Conservation (phyloP, 192 early-diverging fungal species). For the Rhizophagus clarus region DNA sequence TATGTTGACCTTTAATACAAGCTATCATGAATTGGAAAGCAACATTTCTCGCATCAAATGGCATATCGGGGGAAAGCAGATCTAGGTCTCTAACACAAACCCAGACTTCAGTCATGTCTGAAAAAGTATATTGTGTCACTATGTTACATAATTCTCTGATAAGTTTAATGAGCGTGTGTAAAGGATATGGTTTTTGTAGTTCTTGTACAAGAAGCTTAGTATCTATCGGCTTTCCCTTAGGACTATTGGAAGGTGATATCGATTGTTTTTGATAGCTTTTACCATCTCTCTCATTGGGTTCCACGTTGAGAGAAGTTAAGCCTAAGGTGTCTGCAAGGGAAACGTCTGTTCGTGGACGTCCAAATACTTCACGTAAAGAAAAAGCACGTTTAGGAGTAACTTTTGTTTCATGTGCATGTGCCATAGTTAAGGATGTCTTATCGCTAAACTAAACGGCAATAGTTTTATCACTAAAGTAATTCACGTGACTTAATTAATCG, state of each 20-base stretch:
- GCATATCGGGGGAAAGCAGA: conserved; percentile 45
- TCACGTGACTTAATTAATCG: no score
- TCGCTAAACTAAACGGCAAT: no score
- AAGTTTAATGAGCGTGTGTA: conserved; percentile 48
- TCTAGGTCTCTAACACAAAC: conserved; percentile 55
- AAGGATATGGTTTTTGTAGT: conserved; percentile 40
- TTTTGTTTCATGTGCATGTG: not conserved
- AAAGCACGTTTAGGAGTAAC: not conserved
- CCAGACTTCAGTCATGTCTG: conserved; percentile 56
- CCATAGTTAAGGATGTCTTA: not conserved
- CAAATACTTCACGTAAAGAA: not conserved
- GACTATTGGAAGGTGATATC: not conserved
- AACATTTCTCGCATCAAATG: conserved; percentile 51
- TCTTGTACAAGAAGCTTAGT: conserved; percentile 51
- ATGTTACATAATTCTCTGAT: conserved; percentile 50
- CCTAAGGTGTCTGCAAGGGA: not conserved
- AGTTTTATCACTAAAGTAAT: no score
- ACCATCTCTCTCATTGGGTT: not conserved
- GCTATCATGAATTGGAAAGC: conserved; percentile 64
- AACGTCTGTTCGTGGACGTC: not conserved
- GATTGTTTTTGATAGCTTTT: not conserved
- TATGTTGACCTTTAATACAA: conserved; percentile 57
- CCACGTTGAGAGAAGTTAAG: not conserved
- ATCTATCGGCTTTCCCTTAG: conserved; percentile 43
- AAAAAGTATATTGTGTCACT: conserved; percentile 53